Evolutionary conservation across 2,329 filamentous ascomycete species (phyloP), one percentile per base, ranked within the genome.

Genomic region (Fusarium circinatum): DNA sequence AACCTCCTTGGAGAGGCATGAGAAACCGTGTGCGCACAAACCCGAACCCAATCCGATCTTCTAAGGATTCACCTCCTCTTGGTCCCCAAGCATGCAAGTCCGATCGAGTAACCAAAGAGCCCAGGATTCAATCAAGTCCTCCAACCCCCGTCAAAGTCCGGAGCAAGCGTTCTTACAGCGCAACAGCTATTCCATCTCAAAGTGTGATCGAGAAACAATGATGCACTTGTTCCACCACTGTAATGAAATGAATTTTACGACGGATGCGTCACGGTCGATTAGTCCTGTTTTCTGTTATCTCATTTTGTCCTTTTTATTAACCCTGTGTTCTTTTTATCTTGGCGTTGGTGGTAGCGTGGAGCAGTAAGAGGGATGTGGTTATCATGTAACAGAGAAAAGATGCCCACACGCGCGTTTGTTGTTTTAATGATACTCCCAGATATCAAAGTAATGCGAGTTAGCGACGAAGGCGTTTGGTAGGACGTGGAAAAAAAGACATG

Each of bases 271-370:
- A 76, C 66, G 69, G 51, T 74, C 56, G 47, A 70, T 61, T 47
- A 57, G 56, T 47, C 36, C 52, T 61, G 45, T 62, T 68, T 56
- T 38, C 57, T 36, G 47, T 51, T 54, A 26, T 26, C 30, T 36
- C 49, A 12, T 59, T 62, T 44, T 56, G 30, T n/a, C 12, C 7
- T 26, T 26, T 59, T 44, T 48, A 57, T 58, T 68, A 42, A 42
- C 39, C 52, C 60, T 70, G 14, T 26, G 34, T 26, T 22, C 58
- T 68, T 64, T 55, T 67, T 39, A 55, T 34, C 60, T 57, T 62
- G 78, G 76, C 76, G 78, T 80, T 79, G 72, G 73, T 73, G 74
- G 75, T 36, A 74, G 65, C 57, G 55, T 74, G 51, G 36, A 61
- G 59, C 52, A 62, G 64, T 56, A 45, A 65, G 66, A 61, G 51